Base-by-base conservation (phyloP, 768 basidiomycete genomes). In the Lactifluus pinguis region DNA sequence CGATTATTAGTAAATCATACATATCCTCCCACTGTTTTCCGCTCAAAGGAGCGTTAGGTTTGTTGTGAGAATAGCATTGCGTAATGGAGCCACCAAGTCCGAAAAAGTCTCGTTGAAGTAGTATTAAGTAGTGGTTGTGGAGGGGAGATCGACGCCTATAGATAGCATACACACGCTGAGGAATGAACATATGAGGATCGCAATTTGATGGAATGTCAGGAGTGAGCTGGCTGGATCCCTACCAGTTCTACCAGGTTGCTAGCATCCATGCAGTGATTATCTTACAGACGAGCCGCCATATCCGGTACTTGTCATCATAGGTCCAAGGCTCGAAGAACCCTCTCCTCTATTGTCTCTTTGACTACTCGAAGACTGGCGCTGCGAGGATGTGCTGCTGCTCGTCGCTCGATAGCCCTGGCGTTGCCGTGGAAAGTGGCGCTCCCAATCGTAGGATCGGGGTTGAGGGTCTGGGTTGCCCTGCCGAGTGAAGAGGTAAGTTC, bases 241-340 rank as follows among this genome's bases (percentile, higher is more conserved):
- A 48, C 61, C n/a, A 34, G 36, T 6, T 45, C 34, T 21, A 49
- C 52, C 39, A 3, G 39, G 25, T 44, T n/a, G 14, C 19, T 4
- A 17, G 11, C 42, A 30, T 17, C 25, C 47, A 6, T 42, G n/a
- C 6, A 6, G 17, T 15, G n/a, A 71, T 74, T 67, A 92, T 62
- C 90, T 78, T 30, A 86, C 84, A 62, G 72, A 83, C 4, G 90
- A 88, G 30, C 90, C 84, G 34, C 92, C 92, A 58, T 87, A 81
- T 0, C 89, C 92, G 15, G 89, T 88, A 68, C 89, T 89, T 39
- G 81, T 76, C 69, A 91, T 80, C 79, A 88, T 84, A 25, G 80
- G 64, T 6, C 89, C 91, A 50, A 89, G 68, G 69, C 78, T 82
- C 29, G 87, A 89, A 15, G 83, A 70, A 6, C 87, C 87, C 69